Evolutionary conservation across 805 yeast genomes (phyloP), one percentile per base, ranked within the genome.

Genomic region (Starmerella apis): DNA sequence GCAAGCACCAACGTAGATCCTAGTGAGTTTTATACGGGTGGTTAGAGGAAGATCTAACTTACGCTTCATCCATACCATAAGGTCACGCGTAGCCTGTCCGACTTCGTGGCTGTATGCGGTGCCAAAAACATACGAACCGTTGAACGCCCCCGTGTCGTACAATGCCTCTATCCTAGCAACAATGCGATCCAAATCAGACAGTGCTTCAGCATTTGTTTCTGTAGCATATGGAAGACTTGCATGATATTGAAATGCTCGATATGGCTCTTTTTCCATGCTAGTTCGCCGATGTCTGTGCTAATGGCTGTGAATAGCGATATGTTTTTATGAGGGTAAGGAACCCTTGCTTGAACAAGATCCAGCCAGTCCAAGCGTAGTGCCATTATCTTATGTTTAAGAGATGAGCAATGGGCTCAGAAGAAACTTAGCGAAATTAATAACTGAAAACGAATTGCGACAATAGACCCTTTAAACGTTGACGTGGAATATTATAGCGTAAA

Each of bases 31-130:
- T 20, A 79, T 71, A 48, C 87, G 74, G 43, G 80, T 65, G 1
- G 71, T 56, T 11, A 86, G 58, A 0, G 98, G 96, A 68, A 90
- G 73, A 47, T 82, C 83, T 59, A 83, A 79, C 59, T 85, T 84
- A 78, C 83, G 80, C 58, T 76, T 76, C 48, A 86, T 64, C 76
- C 95, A 82, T 36, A 82, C 80, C 46, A 78, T 75, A 54, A 90
- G 71, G 63, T 87, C 96, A 48, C 82, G 80, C 0, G 96, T 82
- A 95, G 96, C 88, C 51, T 82, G 84, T 47, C 81, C 74, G 7
- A 86, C 81, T 41, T 80, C 75, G 6, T 83, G 79, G 6, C 85
- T 81, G 0, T 92, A 67, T 13, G 70, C 63, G 3, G 65, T 64
- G 1, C 83, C 73, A 20, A 86, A 68, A 7, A 75, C 69, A 2